phyloP scores from a whole-genome alignment of 179 eudicot genomes.

The Beta lomatogona region DNA sequence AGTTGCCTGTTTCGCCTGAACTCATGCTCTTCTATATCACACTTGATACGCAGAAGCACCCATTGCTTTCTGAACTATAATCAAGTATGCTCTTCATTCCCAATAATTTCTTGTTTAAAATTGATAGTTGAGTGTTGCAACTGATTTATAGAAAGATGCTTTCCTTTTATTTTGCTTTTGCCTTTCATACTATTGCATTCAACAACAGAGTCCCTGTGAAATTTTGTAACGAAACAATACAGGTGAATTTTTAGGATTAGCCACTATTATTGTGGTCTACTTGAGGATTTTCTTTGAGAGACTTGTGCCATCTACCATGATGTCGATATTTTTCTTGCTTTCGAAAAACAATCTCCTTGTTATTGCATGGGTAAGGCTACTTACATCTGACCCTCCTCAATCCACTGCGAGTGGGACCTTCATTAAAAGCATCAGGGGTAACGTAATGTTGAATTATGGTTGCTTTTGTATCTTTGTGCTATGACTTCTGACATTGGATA shows the following conservation, averaged over 20 bases:
- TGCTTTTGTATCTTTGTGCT: neutral
- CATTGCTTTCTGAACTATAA: conserved; percentile 66
- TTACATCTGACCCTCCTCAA: neutral
- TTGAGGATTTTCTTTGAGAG: neutral
- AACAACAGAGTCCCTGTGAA: neutral
- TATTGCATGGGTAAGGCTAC: neutral
- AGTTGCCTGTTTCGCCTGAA: conserved; percentile 67
- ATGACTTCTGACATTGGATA: no score
- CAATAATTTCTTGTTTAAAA: neutral
- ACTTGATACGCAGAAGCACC: conserved; percentile 77
- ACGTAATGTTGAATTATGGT: neutral
- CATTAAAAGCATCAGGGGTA: neutral
- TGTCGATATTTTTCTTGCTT: neutral
- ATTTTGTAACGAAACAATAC: neutral
- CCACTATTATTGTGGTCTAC: neutral
- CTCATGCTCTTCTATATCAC: conserved; percentile 70
- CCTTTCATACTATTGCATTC: no score
- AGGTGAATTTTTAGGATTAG: no score
- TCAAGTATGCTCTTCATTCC: conserved; percentile 44
- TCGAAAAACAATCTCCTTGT: neutral
- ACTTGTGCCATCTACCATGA: neutral
- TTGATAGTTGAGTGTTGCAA: neutral
- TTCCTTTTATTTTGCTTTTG: neutral
- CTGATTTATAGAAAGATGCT: neutral
- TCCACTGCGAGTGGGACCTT: neutral